Base-by-base conservation (phyloP, 148 eudicot genomes). In the Camellia sinensis region DNA sequence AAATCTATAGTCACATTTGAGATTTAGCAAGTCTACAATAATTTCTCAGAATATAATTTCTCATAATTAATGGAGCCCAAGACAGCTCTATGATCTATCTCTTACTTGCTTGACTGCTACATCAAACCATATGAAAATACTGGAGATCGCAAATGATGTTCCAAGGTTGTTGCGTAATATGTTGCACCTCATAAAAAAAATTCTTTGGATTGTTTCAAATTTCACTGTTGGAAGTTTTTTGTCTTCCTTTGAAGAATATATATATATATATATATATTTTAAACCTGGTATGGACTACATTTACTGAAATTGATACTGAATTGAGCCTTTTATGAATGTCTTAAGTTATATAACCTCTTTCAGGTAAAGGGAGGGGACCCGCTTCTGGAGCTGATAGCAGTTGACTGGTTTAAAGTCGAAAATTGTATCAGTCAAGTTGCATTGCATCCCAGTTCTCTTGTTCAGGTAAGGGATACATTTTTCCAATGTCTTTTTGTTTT, bases 391-490 rank as follows among this genome's bases (percentile, higher is more conserved):
- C 97, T 97, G 73, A 83, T 97, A 79, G 95, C 96, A 41, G 98
- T 92, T 82, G 99, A 97, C 89, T 97, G 99, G 99, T 86, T 92
- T 81, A 92, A 94, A 87, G 89, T 92, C 71, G 99, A 94, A 50
- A 88, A 84, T 59, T 79, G 87, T 80, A 64, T 87, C 74, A 86
- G 84, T 46, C 87, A 91, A 59, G 88, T 97, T 82, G 99, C 99
- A 71, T 86, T 94, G 88, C 97, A 93, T 60, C 92, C 97, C 71
- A 91, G 88, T 21, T 89, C 89, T 80, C 86, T 92, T 80, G 93
- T 91, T 81, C 98, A 97, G 97, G 99, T 95, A 82, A 80, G 75
- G n/a, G 54, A 44, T 40, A 19, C 15, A 41, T 3, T 64, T 52
- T 68, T 19, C 40, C 46, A 64, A 37, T 22, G 0, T 46, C 59